Conservation (phyloP, 2,329 filamentous ascomycete species). For the Calonectria henricotiae region DNA sequence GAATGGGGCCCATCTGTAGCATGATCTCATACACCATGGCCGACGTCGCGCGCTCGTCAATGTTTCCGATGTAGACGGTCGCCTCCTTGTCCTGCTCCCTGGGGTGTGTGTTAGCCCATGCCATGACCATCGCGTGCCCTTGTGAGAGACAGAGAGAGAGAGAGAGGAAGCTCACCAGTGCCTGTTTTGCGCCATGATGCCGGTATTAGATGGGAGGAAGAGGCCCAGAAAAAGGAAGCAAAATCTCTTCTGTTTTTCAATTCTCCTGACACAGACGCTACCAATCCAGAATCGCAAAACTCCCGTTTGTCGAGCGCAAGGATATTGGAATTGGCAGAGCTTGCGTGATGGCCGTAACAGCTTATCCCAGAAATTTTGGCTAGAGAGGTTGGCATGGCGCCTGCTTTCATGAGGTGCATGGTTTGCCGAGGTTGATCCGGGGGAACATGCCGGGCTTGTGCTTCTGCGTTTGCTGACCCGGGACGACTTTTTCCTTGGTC, state of each 20-base stretch:
- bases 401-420: conserved; percentile 36
- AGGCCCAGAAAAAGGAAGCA: background rate
- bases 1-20: conserved; percentile 96
- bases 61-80: conserved; percentile 97
- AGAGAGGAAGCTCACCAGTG: conserved; percentile 75
- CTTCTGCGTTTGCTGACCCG: background rate
- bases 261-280: background rate
- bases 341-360: conserved; percentile 30
- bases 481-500: conserved; percentile 51
- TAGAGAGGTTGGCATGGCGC: conserved; percentile 43
- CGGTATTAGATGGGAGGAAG: conserved; percentile 43
- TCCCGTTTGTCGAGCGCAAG: conserved; percentile 25
- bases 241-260: conserved; percentile 19
- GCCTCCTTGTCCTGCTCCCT: conserved; percentile 99
- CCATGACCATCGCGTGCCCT: conserved; percentile 8
- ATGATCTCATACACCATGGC: conserved; percentile 97
- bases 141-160: background rate
- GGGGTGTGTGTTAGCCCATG: conserved; percentile 41
- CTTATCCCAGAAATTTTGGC: conserved; percentile 51
- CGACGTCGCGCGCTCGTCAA: conserved; percentile 95
- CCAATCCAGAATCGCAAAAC: conserved; percentile 1
- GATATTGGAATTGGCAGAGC: conserved; percentile 34
- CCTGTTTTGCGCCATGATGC: conserved; percentile 77
- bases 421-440: conserved; percentile 55
- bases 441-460: background rate